Evolutionary conservation across 768 basidiomycete genomes (phyloP).

Genomic region (Auricularia cornea): DNA sequence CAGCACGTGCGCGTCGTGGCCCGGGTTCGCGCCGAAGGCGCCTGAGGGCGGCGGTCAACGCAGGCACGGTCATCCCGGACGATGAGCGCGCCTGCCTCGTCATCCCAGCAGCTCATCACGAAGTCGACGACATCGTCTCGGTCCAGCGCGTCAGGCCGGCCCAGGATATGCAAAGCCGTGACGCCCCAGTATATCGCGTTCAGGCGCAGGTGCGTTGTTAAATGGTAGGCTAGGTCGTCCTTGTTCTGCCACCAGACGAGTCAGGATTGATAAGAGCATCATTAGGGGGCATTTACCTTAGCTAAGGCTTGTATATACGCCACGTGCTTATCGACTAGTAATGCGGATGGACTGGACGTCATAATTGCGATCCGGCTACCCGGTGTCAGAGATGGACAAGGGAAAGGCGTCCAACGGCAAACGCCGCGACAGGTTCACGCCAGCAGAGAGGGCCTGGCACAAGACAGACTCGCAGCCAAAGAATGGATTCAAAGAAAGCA

Average conservation of each 20-base stretch:
- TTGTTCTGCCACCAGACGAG: constrained; percentile 39
- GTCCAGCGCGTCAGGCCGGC: constrained; percentile 66
- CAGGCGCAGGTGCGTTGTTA: constrained; percentile 87
- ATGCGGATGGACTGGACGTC: neutral
- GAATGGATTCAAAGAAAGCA: too few relatives aligned
- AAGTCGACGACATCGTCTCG: constrained; percentile 79
- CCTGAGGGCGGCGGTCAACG: constrained; percentile 37
- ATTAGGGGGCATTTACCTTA: constrained; percentile 16
- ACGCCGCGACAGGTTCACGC: too few relatives aligned
- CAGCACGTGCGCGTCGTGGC: constrained; percentile 84
- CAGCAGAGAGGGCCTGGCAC: too few relatives aligned
- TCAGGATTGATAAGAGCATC: neutral
- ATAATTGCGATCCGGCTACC: neutral
- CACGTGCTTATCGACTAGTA: constrained; percentile 6
- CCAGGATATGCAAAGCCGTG: constrained; percentile 79
- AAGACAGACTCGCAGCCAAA: too few relatives aligned
- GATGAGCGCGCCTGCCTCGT: constrained; percentile 56
- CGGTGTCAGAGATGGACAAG: too few relatives aligned
- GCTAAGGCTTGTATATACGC: constrained; percentile 15
- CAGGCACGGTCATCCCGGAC: neutral
- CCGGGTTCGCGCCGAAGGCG: constrained; percentile 85
- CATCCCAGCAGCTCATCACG: constrained; percentile 94
- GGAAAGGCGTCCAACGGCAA: too few relatives aligned
- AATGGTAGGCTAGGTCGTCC: constrained; percentile 79
- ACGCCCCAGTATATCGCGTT: constrained; percentile 98